Base-by-base conservation (phyloP, 495 filamentous ascomycete genomes). In the Staphylotrichum longicolle region DNA sequence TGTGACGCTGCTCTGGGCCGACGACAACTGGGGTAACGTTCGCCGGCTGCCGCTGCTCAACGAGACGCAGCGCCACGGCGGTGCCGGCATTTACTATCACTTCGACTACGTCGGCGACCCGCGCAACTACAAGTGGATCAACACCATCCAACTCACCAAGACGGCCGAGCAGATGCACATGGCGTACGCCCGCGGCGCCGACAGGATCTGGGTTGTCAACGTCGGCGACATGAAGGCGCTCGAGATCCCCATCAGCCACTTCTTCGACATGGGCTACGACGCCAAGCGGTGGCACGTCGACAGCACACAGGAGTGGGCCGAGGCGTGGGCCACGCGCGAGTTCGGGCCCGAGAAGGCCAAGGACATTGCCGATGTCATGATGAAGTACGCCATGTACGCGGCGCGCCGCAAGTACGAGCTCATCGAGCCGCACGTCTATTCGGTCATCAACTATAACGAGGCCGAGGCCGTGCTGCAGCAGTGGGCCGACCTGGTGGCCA, bases 81-180 rank as follows among this genome's bases (percentile, higher is more conserved):
- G 88, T 10, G 86, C 88, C 20, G 88, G 88, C n/a, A 82, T 90
- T 9, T 91, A 91, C 68, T 91, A 90, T 64, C 87, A 90, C 68
- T 85, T 89, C 61, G 87, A 91, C 67, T 91, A 86, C 65, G 86
- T 88, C 34, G 86, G 86, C 14, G 83, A 82, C 57, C 78, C 84
- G 35, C 77, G 85, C 35, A 74, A 84, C 69, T 87, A 86, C 71
- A 88, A 88, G 69, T 89, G 86, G 86, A 86, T 89, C 65, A 88
- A 88, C 70, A 88, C 85, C 0, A 83, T 88, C 61, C 82, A 87
- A 66, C 77, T 88, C 5, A 73, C 82, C 68, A 86, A 87, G 74
- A 87, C 85, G 5, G 78, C 78, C 53, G 84, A 88, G 70, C 85
- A 79, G 70, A 86, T 89, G 80, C 75, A 82, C 67, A 75, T 85